These are phyloP conservation scores for Paxillus rubicundulus DNA, from an alignment of 768 basidiomycete species.

Conservation along the genomic window DNA sequence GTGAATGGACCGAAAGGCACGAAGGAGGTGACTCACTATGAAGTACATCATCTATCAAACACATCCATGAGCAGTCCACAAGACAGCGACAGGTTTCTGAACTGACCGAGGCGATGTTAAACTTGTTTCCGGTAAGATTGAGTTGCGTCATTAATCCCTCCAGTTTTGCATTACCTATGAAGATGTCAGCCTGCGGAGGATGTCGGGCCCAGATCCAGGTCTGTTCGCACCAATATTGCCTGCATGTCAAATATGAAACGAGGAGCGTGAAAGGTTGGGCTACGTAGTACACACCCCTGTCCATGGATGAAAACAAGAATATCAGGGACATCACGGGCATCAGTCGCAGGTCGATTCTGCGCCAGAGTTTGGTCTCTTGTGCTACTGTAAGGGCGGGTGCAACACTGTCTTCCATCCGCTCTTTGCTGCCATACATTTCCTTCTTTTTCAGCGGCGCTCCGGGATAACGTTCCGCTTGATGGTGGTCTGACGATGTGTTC, in stretches of 20 bases:
- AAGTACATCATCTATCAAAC: slow-evolving; percentile 61
- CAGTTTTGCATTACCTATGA: slow-evolving; percentile 57
- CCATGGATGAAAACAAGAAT: slow-evolving; percentile 62
- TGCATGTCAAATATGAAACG: slow-evolving; percentile 37
- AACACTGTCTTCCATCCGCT: background rate
- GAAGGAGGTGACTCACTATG: slow-evolving; percentile 42
- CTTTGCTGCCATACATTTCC: background rate
- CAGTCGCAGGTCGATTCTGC: slow-evolving; percentile 47
- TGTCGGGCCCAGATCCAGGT: background rate
- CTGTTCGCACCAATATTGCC: slow-evolving; percentile 48
- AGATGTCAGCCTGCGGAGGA: background rate
- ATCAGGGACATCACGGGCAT: slow-evolving; percentile 40
- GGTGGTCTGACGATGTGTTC: slow-evolving; percentile 32
- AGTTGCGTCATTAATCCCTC: slow-evolving; percentile 58
- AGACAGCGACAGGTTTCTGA: too few relatives aligned
- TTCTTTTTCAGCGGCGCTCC: too few relatives aligned
- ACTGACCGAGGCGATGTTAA: slow-evolving; percentile 59
- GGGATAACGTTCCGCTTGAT: slow-evolving; percentile 16
- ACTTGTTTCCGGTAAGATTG: slow-evolving; percentile 52
- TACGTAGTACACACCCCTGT: slow-evolving; percentile 42
- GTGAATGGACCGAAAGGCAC: slow-evolving; percentile 30
- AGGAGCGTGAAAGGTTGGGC: background rate
- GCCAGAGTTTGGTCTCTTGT: slow-evolving; percentile 51
- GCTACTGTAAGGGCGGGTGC: slow-evolving; percentile 32
- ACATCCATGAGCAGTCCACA: slow-evolving; percentile 27